A percentile compares a stretch with the other conserved stretches of the same genome.
Evolutionary conservation across 2,329 filamentous ascomycete genomes (phyloP).

Genomic region (Thielaviopsis euricoi): DNA sequence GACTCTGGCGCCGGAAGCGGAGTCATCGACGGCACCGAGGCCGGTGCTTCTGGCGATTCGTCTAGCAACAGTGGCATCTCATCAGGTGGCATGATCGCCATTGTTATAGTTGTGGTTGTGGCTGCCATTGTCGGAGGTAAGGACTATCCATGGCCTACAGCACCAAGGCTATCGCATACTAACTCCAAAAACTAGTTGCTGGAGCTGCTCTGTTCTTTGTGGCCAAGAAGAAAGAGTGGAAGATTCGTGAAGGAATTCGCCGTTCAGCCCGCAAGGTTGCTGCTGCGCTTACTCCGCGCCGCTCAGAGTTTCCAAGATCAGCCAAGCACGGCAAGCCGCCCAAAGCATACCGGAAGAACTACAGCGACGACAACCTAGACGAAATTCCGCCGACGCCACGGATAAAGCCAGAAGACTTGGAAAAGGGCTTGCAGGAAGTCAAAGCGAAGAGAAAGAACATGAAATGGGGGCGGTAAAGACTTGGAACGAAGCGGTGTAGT

Average conservation of each 20-base stretch:
- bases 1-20: conserved; percentile 15
- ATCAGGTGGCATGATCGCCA: conserved; percentile 53
- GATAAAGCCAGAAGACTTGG: conserved; percentile 36
- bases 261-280: conserved; percentile 48
- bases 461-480: conserved; percentile 15
- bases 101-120: conserved; percentile 53
- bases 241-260: conserved; percentile 53
- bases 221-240: conserved; percentile 76
- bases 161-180: conserved; percentile 8
- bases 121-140: conserved; percentile 55
- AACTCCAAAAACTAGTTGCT: conserved; percentile 29
- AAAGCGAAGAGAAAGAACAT: conserved; percentile 18
- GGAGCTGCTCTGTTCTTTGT: conserved; percentile 57
- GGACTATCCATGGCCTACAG: conserved; percentile 15
- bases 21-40: conserved; percentile 30
- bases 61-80: conserved; percentile 46
- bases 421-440: conserved; percentile 34
- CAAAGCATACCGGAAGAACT: conserved; percentile 1
- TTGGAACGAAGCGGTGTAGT: not conserved
- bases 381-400: conserved; percentile 44
- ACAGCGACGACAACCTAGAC: conserved; percentile 29
- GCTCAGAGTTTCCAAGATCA: conserved; percentile 42
- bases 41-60: conserved; percentile 49
- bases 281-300: conserved; percentile 43
- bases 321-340: conserved; percentile 27